Percentiles rank a stretch among this genome's conserved stretches.
Conservation (phyloP, 2,329 filamentous ascomycete genomes). For the Uncinocarpus reesii region DNA sequence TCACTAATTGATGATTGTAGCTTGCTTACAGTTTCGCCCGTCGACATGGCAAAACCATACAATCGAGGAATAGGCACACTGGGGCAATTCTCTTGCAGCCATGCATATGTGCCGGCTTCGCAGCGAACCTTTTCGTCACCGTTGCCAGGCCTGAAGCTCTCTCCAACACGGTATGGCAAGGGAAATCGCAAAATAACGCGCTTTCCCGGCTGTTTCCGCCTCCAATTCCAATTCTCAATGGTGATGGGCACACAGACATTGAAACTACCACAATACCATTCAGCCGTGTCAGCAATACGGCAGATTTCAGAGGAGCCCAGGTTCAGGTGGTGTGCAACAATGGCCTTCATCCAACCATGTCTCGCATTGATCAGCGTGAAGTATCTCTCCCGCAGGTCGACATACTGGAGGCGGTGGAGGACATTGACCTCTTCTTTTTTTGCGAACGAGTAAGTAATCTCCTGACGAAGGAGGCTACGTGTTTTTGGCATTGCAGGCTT, state of each 20-base stretch:
- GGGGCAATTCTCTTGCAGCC: constrained; percentile 13
- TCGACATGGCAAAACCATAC: constrained; percentile 16
- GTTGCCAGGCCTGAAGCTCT: constrained; percentile 8
- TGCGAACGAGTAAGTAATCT: constrained; percentile 20
- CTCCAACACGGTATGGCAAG: constrained; percentile 13
- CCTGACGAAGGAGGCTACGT: constrained; percentile 16
- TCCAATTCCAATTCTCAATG: not conserved
- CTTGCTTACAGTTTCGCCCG: constrained; percentile 15
- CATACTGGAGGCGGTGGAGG: constrained; percentile 20
- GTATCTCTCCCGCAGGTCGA: constrained; percentile 14
- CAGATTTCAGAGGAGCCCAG: constrained; percentile 8
- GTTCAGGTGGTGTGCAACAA: constrained; percentile 14
- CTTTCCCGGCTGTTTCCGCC: not conserved
- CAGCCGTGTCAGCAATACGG: constrained; percentile 7
- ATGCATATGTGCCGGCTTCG: constrained; percentile 16
- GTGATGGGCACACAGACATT: constrained; percentile 17
- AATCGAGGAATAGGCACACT: constrained; percentile 15
- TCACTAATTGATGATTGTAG: not conserved
- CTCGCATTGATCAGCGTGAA: constrained; percentile 5
- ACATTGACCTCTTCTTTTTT: constrained; percentile 21
- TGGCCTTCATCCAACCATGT: constrained; percentile 12
- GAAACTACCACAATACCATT: constrained; percentile 20
- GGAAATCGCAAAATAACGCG: constrained; percentile 11
- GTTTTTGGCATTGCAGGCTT: constrained; percentile 2
- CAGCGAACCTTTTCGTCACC: constrained; percentile 16